These are phyloP conservation scores for Bombardia bombarda DNA, from an alignment of 495 filamentous ascomycete species.

Conservation along the genomic window DNA sequence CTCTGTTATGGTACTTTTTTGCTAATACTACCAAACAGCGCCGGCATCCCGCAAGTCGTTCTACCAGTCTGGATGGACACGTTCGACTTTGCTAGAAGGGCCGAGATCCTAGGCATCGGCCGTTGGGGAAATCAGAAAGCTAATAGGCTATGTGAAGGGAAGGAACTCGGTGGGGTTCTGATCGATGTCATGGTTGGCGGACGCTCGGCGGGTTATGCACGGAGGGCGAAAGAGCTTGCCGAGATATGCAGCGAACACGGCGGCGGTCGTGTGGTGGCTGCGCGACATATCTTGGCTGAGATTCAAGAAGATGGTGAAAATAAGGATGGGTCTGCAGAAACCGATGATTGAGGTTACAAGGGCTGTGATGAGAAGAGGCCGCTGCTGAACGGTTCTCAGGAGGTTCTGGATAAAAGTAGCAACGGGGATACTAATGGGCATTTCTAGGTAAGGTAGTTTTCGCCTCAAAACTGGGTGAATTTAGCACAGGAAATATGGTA, in stretches of 20 bases:
- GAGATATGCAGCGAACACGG: conserved; percentile 11
- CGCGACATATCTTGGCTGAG: conserved; percentile 13
- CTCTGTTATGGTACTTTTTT: too few species aligned
- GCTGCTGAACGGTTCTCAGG: too few species aligned
- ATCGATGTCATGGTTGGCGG: conserved; percentile 17
- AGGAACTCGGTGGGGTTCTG: conserved; percentile 13
- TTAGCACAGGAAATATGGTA: too few species aligned
- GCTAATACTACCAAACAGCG: conserved; percentile 16
- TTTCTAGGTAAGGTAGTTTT: too few species aligned
- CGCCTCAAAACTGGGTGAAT: too few species aligned
- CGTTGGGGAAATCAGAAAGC: conserved; percentile 34
- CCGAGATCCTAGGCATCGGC: conserved; percentile 44
- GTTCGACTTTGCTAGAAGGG: conserved; percentile 44
- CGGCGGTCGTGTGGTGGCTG: conserved; percentile 16
- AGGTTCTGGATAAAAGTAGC: too few species aligned
- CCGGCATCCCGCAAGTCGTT: conserved; percentile 42
- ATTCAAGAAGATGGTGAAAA: conserved; percentile 2
- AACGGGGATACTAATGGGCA: too few species aligned
- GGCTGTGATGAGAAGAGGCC: too few species aligned
- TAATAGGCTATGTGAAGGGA: conserved; percentile 5
- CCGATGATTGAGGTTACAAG: too few species aligned
- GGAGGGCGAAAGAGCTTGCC: conserved; percentile 14
- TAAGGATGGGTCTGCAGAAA: not conserved
- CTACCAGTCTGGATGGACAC: conserved; percentile 48
- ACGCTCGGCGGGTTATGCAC: conserved; percentile 5